Evolutionary conservation across 495 filamentous ascomycete genomes (phyloP).

Genomic region (Chaetomium tenue): DNA sequence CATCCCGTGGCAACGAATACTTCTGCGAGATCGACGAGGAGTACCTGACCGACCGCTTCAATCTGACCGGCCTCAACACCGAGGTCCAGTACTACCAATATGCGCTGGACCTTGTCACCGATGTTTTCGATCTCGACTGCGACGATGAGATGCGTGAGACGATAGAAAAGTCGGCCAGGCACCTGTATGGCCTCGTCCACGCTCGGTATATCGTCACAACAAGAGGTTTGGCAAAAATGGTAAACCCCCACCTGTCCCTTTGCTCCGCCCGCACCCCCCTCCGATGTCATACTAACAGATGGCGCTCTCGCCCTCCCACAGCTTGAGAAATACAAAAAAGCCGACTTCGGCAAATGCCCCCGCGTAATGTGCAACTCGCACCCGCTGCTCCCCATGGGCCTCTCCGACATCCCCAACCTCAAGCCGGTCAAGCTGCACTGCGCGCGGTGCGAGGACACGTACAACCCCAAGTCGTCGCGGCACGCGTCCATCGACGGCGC

Average conservation of each 20-base stretch:
- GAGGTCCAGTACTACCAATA: slow-evolving; percentile 99
- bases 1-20: slow-evolving; percentile 96
- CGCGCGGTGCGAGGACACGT: slow-evolving; percentile 93
- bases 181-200: slow-evolving; percentile 95
- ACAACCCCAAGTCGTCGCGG: slow-evolving; percentile 97
- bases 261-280: background rate
- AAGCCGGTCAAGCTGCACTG: slow-evolving; percentile 96
- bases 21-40: slow-evolving; percentile 99
- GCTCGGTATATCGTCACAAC: slow-evolving; percentile 98
- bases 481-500: slow-evolving; percentile 94
- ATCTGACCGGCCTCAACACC: slow-evolving; percentile 92
- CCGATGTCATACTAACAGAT: slow-evolving; percentile 2
- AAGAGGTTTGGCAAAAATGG: slow-evolving; percentile 92
- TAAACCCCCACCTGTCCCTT: slow-evolving; percentile 39
- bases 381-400: slow-evolving; percentile 88
- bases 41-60: slow-evolving; percentile 97
- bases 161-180: slow-evolving; percentile 95
- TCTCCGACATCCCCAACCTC: slow-evolving; percentile 77
- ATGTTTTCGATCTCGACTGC: slow-evolving; percentile 98
- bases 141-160: slow-evolving; percentile 97
- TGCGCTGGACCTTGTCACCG: slow-evolving; percentile 98
- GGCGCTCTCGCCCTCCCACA: slow-evolving; percentile 39
- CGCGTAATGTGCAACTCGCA: slow-evolving; percentile 91
- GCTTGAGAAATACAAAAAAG: slow-evolving; percentile 98
- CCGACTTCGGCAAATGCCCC: slow-evolving; percentile 96